Base-by-base conservation (phyloP, 306 rosid species). In the Hylodesmum podocarpum region DNA sequence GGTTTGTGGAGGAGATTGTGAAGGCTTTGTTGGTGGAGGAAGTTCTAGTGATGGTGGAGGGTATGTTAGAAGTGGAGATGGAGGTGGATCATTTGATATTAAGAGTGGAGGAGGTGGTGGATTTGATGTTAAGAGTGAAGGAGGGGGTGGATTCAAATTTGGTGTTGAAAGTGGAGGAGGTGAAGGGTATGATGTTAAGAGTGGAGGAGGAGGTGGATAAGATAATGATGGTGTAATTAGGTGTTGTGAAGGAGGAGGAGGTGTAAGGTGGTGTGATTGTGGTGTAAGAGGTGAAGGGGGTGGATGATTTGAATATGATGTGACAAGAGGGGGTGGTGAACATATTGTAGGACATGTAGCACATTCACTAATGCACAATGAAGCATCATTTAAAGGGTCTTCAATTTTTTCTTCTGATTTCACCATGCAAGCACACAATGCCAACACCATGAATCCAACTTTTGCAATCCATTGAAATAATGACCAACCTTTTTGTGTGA, bases 271-370 rank as follows among this genome's bases (percentile, higher is more conserved):
- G 7, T 18, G n/a, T 31, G 44, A 1, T 34, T 22, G 0, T 67
- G 70, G 44, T 22, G 72, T 70, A 22, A 39, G 53, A 24, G 57
- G 64, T 19, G 80, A 37, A 27, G 71, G 62, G 1, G 84, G 76
- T 12, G 76, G 84, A 8, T 57, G 75, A 19, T 80, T 73, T 73
- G 79, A 73, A 39, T 51, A 29, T 80, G 79, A 41, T 66, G 70
- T 9, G 11, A 4, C 49, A 57, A 76, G 80, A 27, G 98, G 94
- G 0, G 97, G 91, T 47, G 90, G 87, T 11, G 98, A 75, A 47
- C 98, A 93, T 9, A 93, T 83, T 44, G 77, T 73, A 1, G 98
- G 98, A 73, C 97, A 93, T 59, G 98, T 84, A 63, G 74, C 58
- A 73, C 97, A 93, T 0, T 89, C 94, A 72, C 94, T 91, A 16